These are phyloP conservation scores for Leishmania turanica DNA, from an alignment of 208 protist genomes.

Conservation along the genomic window DNA sequence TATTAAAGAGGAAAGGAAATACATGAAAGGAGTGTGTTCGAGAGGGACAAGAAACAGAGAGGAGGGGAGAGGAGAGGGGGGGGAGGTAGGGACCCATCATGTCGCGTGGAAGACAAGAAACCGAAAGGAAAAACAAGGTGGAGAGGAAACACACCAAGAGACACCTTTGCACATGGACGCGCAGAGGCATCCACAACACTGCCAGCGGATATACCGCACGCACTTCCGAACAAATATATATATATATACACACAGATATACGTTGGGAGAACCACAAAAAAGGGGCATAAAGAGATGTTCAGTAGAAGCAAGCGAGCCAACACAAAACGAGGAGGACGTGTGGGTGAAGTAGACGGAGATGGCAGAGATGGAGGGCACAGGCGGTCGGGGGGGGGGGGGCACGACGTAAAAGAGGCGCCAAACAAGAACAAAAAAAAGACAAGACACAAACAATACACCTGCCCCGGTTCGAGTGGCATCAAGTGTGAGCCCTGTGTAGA, in stretches of 20 bases:
- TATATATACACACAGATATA: too few relatives aligned
- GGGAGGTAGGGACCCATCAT: background rate
- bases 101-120: background rate
- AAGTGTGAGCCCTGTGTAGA: background rate
- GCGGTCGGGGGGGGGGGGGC: too few relatives aligned
- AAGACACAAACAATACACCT: background rate
- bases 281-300: too few relatives aligned
- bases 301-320: too few relatives aligned
- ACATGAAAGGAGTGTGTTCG: too few relatives aligned
- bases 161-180: background rate
- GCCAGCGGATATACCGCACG: background rate
- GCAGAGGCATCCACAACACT: background rate
- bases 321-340: background rate
- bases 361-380: too few relatives aligned
- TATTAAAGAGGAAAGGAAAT: too few relatives aligned
- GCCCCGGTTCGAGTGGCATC: background rate
- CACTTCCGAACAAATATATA: too few relatives aligned
- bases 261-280: too few relatives aligned
- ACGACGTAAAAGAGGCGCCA: background rate
- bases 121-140: background rate
- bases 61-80: too few relatives aligned
- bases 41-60: too few relatives aligned
- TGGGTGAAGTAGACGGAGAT: background rate
- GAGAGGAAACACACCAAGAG: background rate
- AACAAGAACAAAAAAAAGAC: background rate